These are phyloP conservation scores for Talaromyces funiculosus DNA, from an alignment of 2,329 filamentous ascomycete genomes.

Conservation along the genomic window DNA sequence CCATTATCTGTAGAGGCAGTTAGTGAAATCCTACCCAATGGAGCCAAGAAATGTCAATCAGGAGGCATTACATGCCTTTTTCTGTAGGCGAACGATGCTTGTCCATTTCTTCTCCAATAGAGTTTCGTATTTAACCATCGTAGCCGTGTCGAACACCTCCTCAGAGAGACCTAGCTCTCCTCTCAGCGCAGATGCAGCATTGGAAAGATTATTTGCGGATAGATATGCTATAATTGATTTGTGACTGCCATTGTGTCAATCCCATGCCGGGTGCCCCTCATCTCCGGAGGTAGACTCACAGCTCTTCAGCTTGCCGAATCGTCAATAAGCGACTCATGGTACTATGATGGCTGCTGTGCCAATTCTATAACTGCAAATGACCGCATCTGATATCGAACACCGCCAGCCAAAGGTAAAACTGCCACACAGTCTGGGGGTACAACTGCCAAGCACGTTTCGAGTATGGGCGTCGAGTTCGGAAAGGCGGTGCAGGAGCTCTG, in stretches of 20 bases:
- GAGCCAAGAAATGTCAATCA: background rate
- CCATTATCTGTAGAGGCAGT: slow-evolving; percentile 66
- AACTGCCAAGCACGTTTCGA: background rate
- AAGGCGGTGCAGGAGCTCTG: background rate
- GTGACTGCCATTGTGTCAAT: slow-evolving; percentile 49
- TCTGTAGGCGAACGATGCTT: slow-evolving; percentile 86
- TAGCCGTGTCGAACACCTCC: slow-evolving; percentile 65
- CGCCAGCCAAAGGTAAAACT: background rate
- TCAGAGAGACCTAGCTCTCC: slow-evolving; percentile 65
- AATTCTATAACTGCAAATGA: background rate
- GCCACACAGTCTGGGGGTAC: background rate
- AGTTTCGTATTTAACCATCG: slow-evolving; percentile 89
- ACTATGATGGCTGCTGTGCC: slow-evolving; percentile 10
- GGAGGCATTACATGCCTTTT: slow-evolving; percentile 60
- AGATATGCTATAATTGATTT: slow-evolving; percentile 92
- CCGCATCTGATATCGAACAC: background rate
- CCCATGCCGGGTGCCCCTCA: background rate
- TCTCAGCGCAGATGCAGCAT: slow-evolving; percentile 65
- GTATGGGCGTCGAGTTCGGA: background rate
- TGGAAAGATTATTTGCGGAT: slow-evolving; percentile 63
- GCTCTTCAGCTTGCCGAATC: slow-evolving; percentile 76
- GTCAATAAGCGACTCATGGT: slow-evolving; percentile 71
- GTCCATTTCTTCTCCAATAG: slow-evolving; percentile 98
- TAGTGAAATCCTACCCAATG: background rate
- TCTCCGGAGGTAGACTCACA: slow-evolving; percentile 53